A percentile compares a stretch with the other conserved stretches of the same genome.
These are phyloP conservation scores for Paralagenidium karlingii DNA, from an alignment of 352 stramenopile species.

Conservation along the genomic window DNA sequence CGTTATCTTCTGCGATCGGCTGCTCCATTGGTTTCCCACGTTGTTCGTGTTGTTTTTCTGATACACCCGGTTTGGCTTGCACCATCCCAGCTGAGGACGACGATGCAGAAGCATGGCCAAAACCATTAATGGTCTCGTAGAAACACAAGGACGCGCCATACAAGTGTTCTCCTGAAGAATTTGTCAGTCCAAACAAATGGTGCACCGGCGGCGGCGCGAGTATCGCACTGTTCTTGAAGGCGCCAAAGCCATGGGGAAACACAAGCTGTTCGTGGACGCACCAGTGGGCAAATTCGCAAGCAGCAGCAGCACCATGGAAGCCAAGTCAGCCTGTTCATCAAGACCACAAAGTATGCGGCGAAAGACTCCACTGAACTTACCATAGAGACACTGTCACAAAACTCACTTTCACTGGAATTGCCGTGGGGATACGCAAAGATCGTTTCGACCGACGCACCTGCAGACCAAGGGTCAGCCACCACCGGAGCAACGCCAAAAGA, in stretches of 20 bases:
- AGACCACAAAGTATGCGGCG: background rate
- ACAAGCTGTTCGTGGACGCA: constrained; percentile 16
- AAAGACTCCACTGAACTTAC: constrained; percentile 4
- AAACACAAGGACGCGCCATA: constrained; percentile 38
- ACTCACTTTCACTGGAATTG: constrained; percentile 17
- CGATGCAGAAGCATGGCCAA: no score
- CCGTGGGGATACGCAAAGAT: constrained; percentile 21
- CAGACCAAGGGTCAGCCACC: no score
- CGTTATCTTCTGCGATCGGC: background rate
- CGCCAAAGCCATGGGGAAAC: constrained; percentile 25
- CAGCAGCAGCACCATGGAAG: background rate
- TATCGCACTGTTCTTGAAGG: constrained; percentile 13
- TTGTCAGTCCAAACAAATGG: constrained; percentile 36
- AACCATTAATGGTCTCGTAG: constrained; percentile 14
- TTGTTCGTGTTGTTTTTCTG: background rate
- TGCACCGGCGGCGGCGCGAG: constrained; percentile 25
- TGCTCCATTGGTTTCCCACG: constrained; percentile 3
- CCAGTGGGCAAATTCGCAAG: background rate
- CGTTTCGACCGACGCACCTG: constrained; percentile 13
- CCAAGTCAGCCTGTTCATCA: background rate
- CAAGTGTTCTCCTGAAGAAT: constrained; percentile 22
- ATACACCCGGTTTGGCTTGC: no score
- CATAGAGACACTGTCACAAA: constrained; percentile 33
- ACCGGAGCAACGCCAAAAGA: no score
- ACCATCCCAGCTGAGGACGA: no score